phyloP scores from a whole-genome alignment of 2,329 filamentous ascomycete species.

The Ceratocystis smalleyi region DNA sequence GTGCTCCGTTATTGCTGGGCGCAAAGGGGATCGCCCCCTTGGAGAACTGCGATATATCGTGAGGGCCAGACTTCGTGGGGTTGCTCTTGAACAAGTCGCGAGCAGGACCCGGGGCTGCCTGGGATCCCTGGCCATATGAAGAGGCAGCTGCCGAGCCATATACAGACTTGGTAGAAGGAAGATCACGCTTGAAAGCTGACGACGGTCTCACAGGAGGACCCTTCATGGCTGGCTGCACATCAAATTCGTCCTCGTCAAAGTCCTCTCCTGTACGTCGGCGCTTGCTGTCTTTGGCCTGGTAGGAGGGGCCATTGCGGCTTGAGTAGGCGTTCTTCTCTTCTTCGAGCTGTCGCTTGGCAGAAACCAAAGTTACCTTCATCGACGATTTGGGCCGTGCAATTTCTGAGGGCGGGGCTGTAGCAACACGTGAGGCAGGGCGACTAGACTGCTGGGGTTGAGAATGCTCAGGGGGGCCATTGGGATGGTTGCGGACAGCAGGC shows the following conservation, averaged over 20 bases:
- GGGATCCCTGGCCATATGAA: conserved; percentile 40
- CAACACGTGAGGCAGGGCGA: conserved; percentile 43
- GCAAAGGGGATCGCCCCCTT: conserved; percentile 86
- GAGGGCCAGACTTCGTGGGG: conserved; percentile 40
- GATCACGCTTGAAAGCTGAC: conserved; percentile 47
- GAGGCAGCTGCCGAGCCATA: conserved; percentile 23
- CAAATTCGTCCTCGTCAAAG: conserved; percentile 44
- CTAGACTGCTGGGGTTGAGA: conserved; percentile 24
- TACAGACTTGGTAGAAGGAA: conserved; percentile 19
- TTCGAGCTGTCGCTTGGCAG: conserved; percentile 57
- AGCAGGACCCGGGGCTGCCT: conserved; percentile 35
- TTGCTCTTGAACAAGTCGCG: conserved; percentile 50
- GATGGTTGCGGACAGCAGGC: conserved; percentile 40
- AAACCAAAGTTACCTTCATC: conserved; percentile 44
- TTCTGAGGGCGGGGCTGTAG: conserved; percentile 27
- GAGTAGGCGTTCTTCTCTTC: conserved; percentile 43
- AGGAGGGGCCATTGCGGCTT: conserved; percentile 41
- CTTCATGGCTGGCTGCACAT: conserved; percentile 47
- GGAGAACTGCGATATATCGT: conserved; percentile 70
- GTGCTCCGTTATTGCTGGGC: conserved; percentile 37
- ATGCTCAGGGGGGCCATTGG: conserved; percentile 36
- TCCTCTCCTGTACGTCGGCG: conserved; percentile 63
- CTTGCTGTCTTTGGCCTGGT: conserved; percentile 58
- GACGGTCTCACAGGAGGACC: conserved; percentile 76
- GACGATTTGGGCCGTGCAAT: conserved; percentile 25